A percentile compares a stretch with the other conserved stretches of the same genome.
Evolutionary conservation across 2,329 filamentous ascomycete genomes (phyloP).

Genomic region (Fusarium nodosum): DNA sequence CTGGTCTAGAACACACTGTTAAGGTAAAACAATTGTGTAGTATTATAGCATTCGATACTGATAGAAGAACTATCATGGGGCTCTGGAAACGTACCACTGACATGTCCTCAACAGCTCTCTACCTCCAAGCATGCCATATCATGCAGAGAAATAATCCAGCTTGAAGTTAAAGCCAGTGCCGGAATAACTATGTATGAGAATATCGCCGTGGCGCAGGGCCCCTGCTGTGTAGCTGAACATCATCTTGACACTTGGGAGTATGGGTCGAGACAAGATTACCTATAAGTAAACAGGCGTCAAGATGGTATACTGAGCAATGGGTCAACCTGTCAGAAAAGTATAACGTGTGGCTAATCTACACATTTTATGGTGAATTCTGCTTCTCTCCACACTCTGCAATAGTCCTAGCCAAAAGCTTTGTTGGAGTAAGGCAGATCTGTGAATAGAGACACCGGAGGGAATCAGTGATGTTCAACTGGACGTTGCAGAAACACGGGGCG

Average conservation of each 20-base stretch:
- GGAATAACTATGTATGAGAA: constrained; percentile 27
- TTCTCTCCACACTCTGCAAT: constrained; percentile 5
- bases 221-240: constrained; percentile 24
- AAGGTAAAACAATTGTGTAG: background rate
- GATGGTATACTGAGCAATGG: constrained; percentile 14
- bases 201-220: constrained; percentile 27
- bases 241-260: constrained; percentile 28
- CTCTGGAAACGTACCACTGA: constrained; percentile 4
- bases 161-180: constrained; percentile 16
- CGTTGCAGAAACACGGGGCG: constrained; percentile 17
- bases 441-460: constrained; percentile 18
- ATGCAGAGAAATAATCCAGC: constrained; percentile 1
- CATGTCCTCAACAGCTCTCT: constrained; percentile 3
- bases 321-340: constrained; percentile 13
- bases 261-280: constrained; percentile 24
- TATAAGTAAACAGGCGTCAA: constrained; percentile 11
- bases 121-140: background rate
- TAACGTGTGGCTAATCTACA: background rate
- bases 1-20: background rate
- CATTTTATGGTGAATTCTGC: background rate
- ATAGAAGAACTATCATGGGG: background rate
- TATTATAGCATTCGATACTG: background rate
- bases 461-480: constrained; percentile 19
- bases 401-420: background rate
- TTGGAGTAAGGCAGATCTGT: constrained; percentile 11